Evolutionary conservation across 2,329 filamentous ascomycete species (phyloP).

Genomic region (Aspergillus spinulosporus): DNA sequence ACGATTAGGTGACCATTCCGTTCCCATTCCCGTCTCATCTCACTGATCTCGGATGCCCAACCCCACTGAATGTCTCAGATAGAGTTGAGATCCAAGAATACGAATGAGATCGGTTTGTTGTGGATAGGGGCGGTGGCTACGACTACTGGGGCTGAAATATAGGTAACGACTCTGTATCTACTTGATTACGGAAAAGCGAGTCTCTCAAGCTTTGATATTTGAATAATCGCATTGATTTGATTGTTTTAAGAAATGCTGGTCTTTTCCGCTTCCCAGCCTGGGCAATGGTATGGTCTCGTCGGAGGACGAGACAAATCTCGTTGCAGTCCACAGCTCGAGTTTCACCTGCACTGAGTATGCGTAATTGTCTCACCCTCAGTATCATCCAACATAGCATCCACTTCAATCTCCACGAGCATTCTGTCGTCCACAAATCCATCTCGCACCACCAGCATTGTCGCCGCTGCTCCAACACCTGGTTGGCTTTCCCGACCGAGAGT

Average conservation of each 20-base stretch:
- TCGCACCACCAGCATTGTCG: conserved; percentile 41
- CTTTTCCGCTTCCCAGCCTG: too few relatives aligned
- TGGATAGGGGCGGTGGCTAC: not conserved
- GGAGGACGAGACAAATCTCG: not conserved
- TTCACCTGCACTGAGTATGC: not conserved
- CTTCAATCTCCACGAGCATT: conserved; percentile 44
- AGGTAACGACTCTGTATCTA: too few relatives aligned
- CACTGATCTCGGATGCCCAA: not conserved
- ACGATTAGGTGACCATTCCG: not conserved
- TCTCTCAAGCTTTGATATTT: too few relatives aligned
- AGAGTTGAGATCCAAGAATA: not conserved
- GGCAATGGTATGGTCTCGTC: too few relatives aligned
- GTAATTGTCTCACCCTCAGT: not conserved
- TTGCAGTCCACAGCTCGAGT: not conserved
- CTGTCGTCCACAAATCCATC: conserved; percentile 38
- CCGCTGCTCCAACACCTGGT: conserved; percentile 31
- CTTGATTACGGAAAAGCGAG: too few relatives aligned
- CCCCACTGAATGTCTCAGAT: not conserved
- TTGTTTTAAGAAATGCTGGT: too few relatives aligned
- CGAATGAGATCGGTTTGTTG: not conserved
- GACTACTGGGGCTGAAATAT: too few relatives aligned
- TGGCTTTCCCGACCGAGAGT: conserved; percentile 28
- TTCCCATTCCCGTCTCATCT: not conserved
- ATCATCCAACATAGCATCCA: conserved; percentile 35
- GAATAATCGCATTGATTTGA: too few relatives aligned